phyloP scores from a whole-genome alignment of 768 basidiomycete genomes.

The Pleurotus tuoliensis region DNA sequence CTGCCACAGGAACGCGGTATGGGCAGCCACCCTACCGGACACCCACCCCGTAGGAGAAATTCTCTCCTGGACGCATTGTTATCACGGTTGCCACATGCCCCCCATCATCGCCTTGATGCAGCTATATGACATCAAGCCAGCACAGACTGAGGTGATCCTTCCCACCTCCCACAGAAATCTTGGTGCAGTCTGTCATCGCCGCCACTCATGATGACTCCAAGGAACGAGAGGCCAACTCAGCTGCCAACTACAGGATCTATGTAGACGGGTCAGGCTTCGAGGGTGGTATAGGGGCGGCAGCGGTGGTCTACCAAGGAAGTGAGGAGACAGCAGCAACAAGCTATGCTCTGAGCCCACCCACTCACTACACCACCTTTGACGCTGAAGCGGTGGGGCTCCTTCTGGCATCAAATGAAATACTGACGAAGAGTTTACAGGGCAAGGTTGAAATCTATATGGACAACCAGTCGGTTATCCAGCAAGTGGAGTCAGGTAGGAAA shows the following conservation, averaged over 20 bases:
- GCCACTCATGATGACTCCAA: too few relatives aligned
- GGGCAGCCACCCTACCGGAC: conserved; percentile 14
- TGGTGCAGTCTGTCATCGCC: too few relatives aligned
- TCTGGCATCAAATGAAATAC: conserved; percentile 12
- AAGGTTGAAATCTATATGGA: not conserved
- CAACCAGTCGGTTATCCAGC: not conserved
- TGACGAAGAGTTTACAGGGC: not conserved
- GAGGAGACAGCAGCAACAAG: not conserved
- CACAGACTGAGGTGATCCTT: too few relatives aligned
- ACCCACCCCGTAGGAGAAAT: conserved; percentile 12
- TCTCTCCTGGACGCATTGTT: not conserved
- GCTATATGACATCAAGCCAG: too few relatives aligned
- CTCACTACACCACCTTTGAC: conserved; percentile 17
- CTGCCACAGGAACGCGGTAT: conserved; percentile 7
- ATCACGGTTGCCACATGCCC: too few relatives aligned
- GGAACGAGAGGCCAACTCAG: not conserved
- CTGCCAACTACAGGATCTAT: conserved; percentile 10
- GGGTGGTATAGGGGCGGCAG: conserved; percentile 20
- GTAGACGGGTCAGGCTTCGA: conserved; percentile 17
- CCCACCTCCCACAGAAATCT: too few relatives aligned
- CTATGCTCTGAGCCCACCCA: conserved; percentile 12
- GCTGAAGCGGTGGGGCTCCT: not conserved
- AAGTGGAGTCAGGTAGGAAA: not conserved
- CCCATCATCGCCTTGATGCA: too few relatives aligned
- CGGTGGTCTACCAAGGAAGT: conserved; percentile 6